Conservation (phyloP, 2,329 filamentous ascomycete genomes). For the Plenodomus biglobosus region DNA sequence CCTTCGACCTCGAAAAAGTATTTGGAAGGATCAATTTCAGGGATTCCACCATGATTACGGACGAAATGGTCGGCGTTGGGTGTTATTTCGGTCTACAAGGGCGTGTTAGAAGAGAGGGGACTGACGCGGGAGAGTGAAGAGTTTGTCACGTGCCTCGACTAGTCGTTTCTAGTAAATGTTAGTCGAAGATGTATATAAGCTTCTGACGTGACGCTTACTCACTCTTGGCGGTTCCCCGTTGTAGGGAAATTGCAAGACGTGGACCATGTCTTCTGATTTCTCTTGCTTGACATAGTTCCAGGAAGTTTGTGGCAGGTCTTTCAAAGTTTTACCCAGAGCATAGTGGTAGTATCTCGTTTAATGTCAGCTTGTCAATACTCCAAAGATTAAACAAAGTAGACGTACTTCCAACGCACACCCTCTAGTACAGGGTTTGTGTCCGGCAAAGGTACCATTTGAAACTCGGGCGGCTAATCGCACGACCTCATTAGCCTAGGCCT, state of each 20-base stretch:
- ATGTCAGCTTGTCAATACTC: no score
- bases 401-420: constrained; percentile 50
- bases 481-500: neutral
- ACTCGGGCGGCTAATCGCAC: constrained; percentile 44
- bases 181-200: neutral
- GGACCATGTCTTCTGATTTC: constrained; percentile 52
- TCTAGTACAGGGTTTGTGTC: constrained; percentile 49
- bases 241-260: constrained; percentile 52
- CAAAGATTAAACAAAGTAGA: no score
- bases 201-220: constrained; percentile 3
- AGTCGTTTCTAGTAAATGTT: constrained; percentile 49
- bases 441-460: constrained; percentile 47
- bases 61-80: constrained; percentile 66
- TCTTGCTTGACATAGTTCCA: constrained; percentile 51
- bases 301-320: constrained; percentile 57
- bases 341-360: constrained; percentile 44
- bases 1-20: constrained; percentile 61
- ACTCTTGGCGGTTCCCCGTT: constrained; percentile 50
- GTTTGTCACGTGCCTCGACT: constrained; percentile 44
- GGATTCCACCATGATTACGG: constrained; percentile 71
- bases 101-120: constrained; percentile 11
- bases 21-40: constrained; percentile 60
- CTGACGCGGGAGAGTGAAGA: no score
- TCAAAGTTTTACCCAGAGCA: constrained; percentile 45
- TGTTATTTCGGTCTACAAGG: constrained; percentile 56